Base-by-base conservation (phyloP, 164 flowering plant species). In the Sextonia rubra region DNA sequence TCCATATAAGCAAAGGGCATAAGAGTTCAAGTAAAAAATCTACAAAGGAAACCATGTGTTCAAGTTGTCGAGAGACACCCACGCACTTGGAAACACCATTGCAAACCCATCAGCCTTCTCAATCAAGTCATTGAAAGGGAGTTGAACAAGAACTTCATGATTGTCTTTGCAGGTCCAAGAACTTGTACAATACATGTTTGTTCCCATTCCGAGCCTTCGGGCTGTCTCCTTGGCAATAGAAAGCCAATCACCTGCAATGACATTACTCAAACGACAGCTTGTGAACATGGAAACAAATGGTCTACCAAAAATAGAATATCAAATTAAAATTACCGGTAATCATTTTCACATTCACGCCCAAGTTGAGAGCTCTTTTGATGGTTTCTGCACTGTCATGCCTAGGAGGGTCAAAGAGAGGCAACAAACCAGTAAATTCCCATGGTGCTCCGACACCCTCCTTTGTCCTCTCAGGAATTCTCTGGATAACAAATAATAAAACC, bases 21-120 rank as follows among this genome's bases (percentile, higher is more conserved):
- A 17, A 25, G 24, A 69, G 8, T 24, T 23, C 3, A 3, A 20
- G 11, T 32, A 32, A 52, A 25, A 55, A 17, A 30, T 11, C 11
- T 23, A 32, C 12, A 32, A 24, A 66, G 11, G 69, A 17, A 9
- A 9, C 7, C 26, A 7, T 22, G 7, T 52, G 14, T 17, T 22
- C 4, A n/a, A 15, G 47, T 47, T 24, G 27, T 26, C 17, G 49
- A 47, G 7, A 7, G 15, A 32, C n/a, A n/a, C n/a, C n/a, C n/a
- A 32, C 17, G 11, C 26, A 78, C 83, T 81, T 44, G 83, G 85
- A 68, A 83, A 83, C 5, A 83, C 85, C 70, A 83, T 83, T 0
- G 85, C 85, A 75, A 80, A 83, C 4, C 85, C 85, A 71, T 83
- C 85, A 5, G 83, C 85, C 80, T 81, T 83, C 76, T 81, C 85